A percentile compares a stretch with the other conserved stretches of the same genome.
phyloP scores from a whole-genome alignment of 2,329 filamentous ascomycete species.

The Elsinoe arachidis region DNA sequence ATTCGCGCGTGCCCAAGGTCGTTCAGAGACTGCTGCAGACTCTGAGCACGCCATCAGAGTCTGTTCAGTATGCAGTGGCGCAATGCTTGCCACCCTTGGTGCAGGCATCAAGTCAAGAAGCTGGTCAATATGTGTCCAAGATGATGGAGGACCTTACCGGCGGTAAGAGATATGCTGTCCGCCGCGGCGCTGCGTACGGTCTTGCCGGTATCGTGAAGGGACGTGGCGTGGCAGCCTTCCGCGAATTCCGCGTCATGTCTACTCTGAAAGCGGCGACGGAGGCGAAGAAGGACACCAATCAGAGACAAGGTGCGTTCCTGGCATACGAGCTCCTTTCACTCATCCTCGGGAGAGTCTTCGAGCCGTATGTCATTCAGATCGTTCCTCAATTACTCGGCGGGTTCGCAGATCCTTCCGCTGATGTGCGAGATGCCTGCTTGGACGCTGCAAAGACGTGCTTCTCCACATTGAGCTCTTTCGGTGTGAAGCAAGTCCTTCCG shows the following conservation, averaged over 20 bases:
- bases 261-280: constrained; percentile 75
- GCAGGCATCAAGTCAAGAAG: constrained; percentile 66
- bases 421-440: constrained; percentile 87
- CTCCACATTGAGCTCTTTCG: constrained; percentile 83
- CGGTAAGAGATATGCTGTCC: constrained; percentile 83
- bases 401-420: constrained; percentile 79
- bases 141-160: constrained; percentile 75
- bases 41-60: constrained; percentile 88
- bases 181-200: constrained; percentile 90
- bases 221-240: constrained; percentile 71
- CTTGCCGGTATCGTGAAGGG: constrained; percentile 83
- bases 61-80: constrained; percentile 91
- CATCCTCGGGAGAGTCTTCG: constrained; percentile 79
- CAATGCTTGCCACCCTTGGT: constrained; percentile 91
- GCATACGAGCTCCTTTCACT: constrained; percentile 85
- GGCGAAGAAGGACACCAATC: constrained; percentile 86
- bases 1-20: constrained; percentile 78
- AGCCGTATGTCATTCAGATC: constrained; percentile 93
- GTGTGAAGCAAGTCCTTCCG: constrained; percentile 88
- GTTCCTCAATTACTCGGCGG: constrained; percentile 81
- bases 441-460: constrained; percentile 94
- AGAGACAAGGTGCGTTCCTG: constrained; percentile 79
- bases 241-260: constrained; percentile 78
- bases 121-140: constrained; percentile 69
- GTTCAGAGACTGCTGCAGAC: constrained; percentile 79